phyloP scores from a whole-genome alignment of 1,284 basidiomycete genomes.

The Pholiota adiposa region DNA sequence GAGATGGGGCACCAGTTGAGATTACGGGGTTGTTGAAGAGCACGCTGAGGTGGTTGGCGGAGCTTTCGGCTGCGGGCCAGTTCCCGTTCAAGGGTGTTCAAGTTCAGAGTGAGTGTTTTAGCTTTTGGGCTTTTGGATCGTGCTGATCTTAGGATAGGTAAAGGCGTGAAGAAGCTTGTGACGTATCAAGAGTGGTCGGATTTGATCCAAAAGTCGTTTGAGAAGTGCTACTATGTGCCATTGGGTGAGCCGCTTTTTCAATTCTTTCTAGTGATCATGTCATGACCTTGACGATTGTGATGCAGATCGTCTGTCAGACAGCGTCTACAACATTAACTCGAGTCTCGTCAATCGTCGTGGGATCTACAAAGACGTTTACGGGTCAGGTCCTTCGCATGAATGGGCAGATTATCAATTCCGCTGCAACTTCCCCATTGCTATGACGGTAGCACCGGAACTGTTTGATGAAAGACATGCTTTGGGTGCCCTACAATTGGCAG shows the following conservation, averaged over 20 bases:
- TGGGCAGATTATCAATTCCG: constrained; percentile 98
- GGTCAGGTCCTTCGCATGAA: constrained; percentile 83
- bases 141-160: constrained; percentile 50
- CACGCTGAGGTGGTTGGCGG: constrained; percentile 87
- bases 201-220: constrained; percentile 87
- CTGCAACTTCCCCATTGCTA: constrained; percentile 93
- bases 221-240: constrained; percentile 91
- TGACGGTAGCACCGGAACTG: constrained; percentile 96
- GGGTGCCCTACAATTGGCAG: constrained; percentile 76
- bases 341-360: constrained; percentile 86
- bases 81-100: constrained; percentile 94
- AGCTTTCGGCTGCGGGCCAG: constrained; percentile 65
- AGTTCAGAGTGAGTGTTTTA: constrained; percentile 66
- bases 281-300: constrained; percentile 2
- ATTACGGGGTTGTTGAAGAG: constrained; percentile 95
- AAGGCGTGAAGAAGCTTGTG: constrained; percentile 72
- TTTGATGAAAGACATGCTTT: constrained; percentile 86
- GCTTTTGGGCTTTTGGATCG: not conserved
- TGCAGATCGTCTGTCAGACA: constrained; percentile 76
- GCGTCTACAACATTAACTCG: constrained; percentile 72
- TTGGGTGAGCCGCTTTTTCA: constrained; percentile 50
- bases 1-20: constrained; percentile 96
- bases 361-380: constrained; percentile 98
- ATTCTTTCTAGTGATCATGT: not conserved
- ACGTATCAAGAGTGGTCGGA: constrained; percentile 92